A percentile compares a stretch with the other conserved stretches of the same genome.
Conservation (phyloP, 768 basidiomycete species). For the Termitomyces sp. region DNA sequence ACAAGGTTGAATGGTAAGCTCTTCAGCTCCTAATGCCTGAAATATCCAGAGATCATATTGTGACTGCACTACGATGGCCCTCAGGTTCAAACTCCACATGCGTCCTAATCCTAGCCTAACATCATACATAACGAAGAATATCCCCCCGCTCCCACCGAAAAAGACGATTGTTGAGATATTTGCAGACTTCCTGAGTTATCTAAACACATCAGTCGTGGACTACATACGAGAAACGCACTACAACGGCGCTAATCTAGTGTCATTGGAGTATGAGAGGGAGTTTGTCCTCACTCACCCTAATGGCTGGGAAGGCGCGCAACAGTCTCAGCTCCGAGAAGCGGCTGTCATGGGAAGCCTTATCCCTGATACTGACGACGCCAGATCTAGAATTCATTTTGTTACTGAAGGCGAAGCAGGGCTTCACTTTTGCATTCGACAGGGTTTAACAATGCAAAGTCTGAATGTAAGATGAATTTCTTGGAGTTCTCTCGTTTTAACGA, state of each 20-base stretch:
- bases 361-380: slow-evolving; percentile 24
- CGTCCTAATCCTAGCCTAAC: slow-evolving; percentile 7
- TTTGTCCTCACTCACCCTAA: slow-evolving; percentile 53
- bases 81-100: slow-evolving; percentile 24
- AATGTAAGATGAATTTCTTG: slow-evolving; percentile 14
- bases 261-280: slow-evolving; percentile 30
- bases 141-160: slow-evolving; percentile 35
- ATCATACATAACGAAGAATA: slow-evolving; percentile 16
- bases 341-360: slow-evolving; percentile 41
- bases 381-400: slow-evolving; percentile 38
- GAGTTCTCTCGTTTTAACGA: not conserved
- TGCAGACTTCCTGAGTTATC: slow-evolving; percentile 40
- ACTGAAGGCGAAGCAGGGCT: slow-evolving; percentile 54
- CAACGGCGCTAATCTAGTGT: slow-evolving; percentile 32
- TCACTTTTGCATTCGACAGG: slow-evolving; percentile 41
- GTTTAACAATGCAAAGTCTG: slow-evolving; percentile 24
- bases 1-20: slow-evolving; percentile 41
- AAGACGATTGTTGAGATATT: slow-evolving; percentile 38
- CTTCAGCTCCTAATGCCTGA: not conserved
- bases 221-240: slow-evolving; percentile 38
- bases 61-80: not conserved
- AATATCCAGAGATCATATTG: not conserved
- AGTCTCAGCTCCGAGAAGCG: slow-evolving; percentile 41
- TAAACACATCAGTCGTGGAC: slow-evolving; percentile 29
- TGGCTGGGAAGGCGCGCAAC: slow-evolving; percentile 51